phyloP scores from a whole-genome alignment of 1,284 basidiomycete species.

The Marasmius sp. region DNA sequence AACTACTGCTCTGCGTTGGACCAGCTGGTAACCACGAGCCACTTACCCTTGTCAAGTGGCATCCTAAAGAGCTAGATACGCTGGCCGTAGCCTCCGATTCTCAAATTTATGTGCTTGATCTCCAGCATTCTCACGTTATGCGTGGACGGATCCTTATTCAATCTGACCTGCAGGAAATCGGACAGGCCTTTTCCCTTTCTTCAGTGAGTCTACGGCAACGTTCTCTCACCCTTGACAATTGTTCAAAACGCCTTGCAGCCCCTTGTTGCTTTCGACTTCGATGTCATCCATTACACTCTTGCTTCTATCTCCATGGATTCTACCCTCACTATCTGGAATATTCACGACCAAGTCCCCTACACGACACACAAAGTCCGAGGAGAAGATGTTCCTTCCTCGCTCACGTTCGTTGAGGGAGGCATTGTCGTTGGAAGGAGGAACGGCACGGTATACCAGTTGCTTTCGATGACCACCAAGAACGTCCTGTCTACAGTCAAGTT shows the following conservation, averaged over 20 bases:
- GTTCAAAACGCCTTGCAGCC: slow-evolving; percentile 40
- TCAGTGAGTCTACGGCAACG: slow-evolving; percentile 50
- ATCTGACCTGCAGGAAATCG: slow-evolving; percentile 62
- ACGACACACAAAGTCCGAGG: slow-evolving; percentile 72
- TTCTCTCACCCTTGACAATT: background rate
- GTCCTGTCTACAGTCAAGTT: slow-evolving; percentile 80
- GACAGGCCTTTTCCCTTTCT: slow-evolving; percentile 62
- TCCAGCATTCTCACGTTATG: slow-evolving; percentile 58
- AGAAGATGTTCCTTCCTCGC: slow-evolving; percentile 74
- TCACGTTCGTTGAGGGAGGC: slow-evolving; percentile 78
- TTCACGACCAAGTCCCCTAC: slow-evolving; percentile 70
- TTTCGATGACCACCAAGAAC: slow-evolving; percentile 66
- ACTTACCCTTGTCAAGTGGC: slow-evolving; percentile 80
- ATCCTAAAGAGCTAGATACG: slow-evolving; percentile 72
- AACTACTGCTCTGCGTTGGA: slow-evolving; percentile 67
- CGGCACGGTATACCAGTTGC: slow-evolving; percentile 76
- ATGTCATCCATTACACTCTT: slow-evolving; percentile 67
- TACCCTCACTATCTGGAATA: slow-evolving; percentile 75
- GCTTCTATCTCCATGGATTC: slow-evolving; percentile 80
- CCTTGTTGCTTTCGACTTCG: slow-evolving; percentile 80
- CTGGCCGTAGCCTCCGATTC: slow-evolving; percentile 75
- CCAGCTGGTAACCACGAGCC: slow-evolving; percentile 58
- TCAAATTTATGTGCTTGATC: slow-evolving; percentile 71
- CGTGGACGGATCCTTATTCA: slow-evolving; percentile 64
- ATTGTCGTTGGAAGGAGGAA: slow-evolving; percentile 78